phyloP scores from a whole-genome alignment of 768 basidiomycete species.

The Daedalea quercina region DNA sequence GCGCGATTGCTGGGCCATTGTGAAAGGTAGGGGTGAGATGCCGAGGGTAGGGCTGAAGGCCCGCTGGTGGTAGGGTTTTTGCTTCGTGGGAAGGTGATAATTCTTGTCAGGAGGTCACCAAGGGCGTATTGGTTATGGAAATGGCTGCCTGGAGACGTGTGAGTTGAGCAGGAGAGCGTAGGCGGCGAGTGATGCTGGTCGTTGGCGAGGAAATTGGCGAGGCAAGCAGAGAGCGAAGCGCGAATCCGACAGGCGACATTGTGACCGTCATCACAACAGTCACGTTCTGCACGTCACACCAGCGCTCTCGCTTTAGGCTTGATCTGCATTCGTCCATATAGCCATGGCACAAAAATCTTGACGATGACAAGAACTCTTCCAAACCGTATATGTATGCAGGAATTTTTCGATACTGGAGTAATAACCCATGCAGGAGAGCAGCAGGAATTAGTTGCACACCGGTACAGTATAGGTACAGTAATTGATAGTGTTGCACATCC shows the following conservation, averaged over 20 bases:
- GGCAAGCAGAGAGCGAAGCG: not conserved
- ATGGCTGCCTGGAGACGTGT: not conserved
- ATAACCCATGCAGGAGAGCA: too few species aligned
- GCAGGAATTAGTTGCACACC: too few species aligned
- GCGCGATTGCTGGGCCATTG: conserved; percentile 21
- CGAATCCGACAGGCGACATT: not conserved
- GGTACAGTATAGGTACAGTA: too few species aligned
- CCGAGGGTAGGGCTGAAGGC: not conserved
- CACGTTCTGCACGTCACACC: too few species aligned
- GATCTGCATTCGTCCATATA: too few species aligned
- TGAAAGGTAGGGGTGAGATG: not conserved
- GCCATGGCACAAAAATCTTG: too few species aligned
- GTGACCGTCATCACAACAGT: too few species aligned
- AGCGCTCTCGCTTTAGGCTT: too few species aligned
- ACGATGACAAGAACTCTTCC: too few species aligned
- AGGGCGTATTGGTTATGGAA: not conserved
- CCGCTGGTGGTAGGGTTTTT: not conserved
- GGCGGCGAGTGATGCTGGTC: conserved; percentile 2
- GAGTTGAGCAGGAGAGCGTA: not conserved
- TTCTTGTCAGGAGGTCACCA: not conserved
- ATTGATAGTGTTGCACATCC: too few species aligned
- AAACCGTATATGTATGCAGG: too few species aligned
- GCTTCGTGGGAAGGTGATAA: not conserved
- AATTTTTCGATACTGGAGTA: too few species aligned
- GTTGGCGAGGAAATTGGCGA: not conserved